phyloP scores from a whole-genome alignment of 2,329 filamentous ascomycete species.

The Aspergillus pseudoviridinutans region DNA sequence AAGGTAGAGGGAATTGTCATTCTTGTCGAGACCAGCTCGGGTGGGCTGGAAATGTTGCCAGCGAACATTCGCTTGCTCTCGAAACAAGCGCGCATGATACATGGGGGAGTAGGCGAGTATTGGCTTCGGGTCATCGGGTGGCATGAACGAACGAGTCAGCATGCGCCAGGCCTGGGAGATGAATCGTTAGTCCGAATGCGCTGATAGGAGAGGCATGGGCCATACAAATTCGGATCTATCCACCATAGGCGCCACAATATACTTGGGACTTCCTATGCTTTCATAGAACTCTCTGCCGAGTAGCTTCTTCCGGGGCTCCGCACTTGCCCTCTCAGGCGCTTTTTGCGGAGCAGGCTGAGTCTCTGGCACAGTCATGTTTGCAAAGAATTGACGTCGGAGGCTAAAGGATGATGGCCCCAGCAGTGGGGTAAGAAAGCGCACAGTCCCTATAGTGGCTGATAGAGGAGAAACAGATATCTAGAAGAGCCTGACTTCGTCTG shows the following conservation, averaged over 20 bases:
- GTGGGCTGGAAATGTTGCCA: slow-evolving; percentile 74
- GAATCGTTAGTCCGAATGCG: slow-evolving; percentile 9
- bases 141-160: slow-evolving; percentile 88
- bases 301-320: slow-evolving; percentile 53
- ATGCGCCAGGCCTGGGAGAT: slow-evolving; percentile 80
- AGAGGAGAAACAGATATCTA: background rate
- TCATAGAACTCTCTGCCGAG: slow-evolving; percentile 89
- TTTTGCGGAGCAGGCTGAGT: slow-evolving; percentile 14
- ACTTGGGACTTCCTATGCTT: slow-evolving; percentile 87
- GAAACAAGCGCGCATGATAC: slow-evolving; percentile 89
- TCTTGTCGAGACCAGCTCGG: slow-evolving; percentile 27
- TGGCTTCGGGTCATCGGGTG: slow-evolving; percentile 57
- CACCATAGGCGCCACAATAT: slow-evolving; percentile 93
- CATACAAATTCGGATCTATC: slow-evolving; percentile 95
- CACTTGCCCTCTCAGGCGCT: slow-evolving; percentile 13
- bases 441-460: slow-evolving; percentile 29
- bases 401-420: slow-evolving; percentile 23
- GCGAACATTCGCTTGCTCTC: slow-evolving; percentile 71
- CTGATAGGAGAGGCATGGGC: background rate
- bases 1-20: slow-evolving; percentile 52
- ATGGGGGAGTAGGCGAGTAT: slow-evolving; percentile 92
- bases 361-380: slow-evolving; percentile 28
- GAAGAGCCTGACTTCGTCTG: background rate
- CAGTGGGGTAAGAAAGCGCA: slow-evolving; percentile 21
- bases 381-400: slow-evolving; percentile 4